Base-by-base conservation (phyloP, 2,329 filamentous ascomycete genomes). In the Colletotrichum echinochloae region DNA sequence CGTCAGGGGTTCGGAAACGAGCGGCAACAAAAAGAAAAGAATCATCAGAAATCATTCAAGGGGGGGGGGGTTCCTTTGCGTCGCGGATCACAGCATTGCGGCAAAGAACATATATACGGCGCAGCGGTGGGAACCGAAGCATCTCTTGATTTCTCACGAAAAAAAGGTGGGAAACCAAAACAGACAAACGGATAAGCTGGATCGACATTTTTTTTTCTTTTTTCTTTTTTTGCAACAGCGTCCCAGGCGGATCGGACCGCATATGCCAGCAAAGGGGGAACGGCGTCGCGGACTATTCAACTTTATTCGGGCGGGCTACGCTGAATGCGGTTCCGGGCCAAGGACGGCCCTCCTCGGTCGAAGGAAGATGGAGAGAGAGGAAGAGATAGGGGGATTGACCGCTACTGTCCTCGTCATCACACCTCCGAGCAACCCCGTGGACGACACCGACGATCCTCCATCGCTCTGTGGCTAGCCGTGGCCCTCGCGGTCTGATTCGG, bases 171-270 rank as follows among this genome's bases (percentile, higher is more conserved):
- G 18, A 4, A 57, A 28, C 37, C n/a, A n/a, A 30, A 57, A 44
- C 37, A 23, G 9, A 55, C 11, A 37, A 23, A 37, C 52, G 37
- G 14, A 30, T 26, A 20, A 57, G 44, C 37, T 5, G 5, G 16
- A 23, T 37, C 33, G 52, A 55, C 20, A 37, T 23, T 9, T 11
- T 35, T n/a, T n/a, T n/a, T n/a, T n/a, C n/a, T n/a, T n/a, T n/a
- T n/a, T n/a, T n/a, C n/a, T n/a, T n/a, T n/a, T 11, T 44, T 37
- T 26, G 30, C 33, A 23, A 66, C 39, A 46, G 20, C n/a, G 8
- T 37, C 55, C 37, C 48, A 37, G 33, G 35, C 62, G 66, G 66
- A 49, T 65, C 18, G 46, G 44, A 54, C 66, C 66, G 66, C 46
- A 33, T 20, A 46, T 35, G 41, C 20, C 20, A 28, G 37, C 23